Evolutionary conservation across 1,139 yeast species (phyloP), one percentile per base, ranked within the genome.

Genomic region (Taphrina flavorubra): DNA sequence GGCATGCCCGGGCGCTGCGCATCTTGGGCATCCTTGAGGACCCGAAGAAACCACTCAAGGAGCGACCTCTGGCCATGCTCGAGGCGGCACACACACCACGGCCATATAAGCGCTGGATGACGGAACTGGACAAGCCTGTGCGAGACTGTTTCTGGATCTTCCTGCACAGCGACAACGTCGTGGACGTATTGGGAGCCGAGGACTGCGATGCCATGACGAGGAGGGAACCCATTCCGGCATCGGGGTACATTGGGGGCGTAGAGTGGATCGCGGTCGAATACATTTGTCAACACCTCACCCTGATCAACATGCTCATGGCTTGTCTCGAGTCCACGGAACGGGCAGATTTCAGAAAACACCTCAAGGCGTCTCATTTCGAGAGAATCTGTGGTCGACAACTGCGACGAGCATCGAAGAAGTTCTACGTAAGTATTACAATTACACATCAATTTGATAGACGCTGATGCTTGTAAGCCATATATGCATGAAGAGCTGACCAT

Each of bases 111-210:
- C 69, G 59, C 14, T 72, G 73, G 73, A 63, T 58, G 64, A 13
- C 46, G n/a, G 73, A 72, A 44, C 58, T 70, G 40, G 36, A 46
- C 36, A 62, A 65, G 42, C 71, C 71, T 16, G 70, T 69, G 5
- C 68, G 71, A 2, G 73, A 72, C 55, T 70, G 69, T 16, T 70
- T 69, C 60, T 72, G 73, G 73, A 51, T 72, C n/a, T 71, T 72
- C 53, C 47, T 57, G 20, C 70, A 71, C 51, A 34, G 53, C 20
- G 66, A 55, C 6, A 51, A 42, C 20, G 49, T 55, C 20, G 68
- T 71, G 49, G 65, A 46, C 42, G 51, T 71, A 25, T 8, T 44
- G 58, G 16, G 14, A 3, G 3, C 20, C 14, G 60, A 36, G 4
- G 46, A 46, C 37, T 44, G 59, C 8, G 51, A 62, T 18, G 20